A percentile compares a stretch with the other conserved stretches of the same genome.
These are phyloP conservation scores for Hypoxylon lenormandii DNA, from an alignment of 495 filamentous ascomycete genomes.

Conservation along the genomic window DNA sequence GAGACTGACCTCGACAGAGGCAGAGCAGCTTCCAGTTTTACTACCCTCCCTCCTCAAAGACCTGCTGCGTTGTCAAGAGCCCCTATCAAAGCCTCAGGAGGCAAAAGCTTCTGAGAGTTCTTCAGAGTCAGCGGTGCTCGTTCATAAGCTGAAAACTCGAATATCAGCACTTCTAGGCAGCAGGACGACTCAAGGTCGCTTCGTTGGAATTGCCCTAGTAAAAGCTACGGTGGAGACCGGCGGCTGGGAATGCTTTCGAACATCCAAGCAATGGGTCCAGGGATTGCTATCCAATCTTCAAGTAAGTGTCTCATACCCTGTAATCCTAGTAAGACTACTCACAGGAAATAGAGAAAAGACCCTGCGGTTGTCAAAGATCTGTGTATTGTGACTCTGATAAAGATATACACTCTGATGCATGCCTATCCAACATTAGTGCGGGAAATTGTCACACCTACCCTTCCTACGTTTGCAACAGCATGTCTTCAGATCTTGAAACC, in stretches of 20 bases:
- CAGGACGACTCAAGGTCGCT: constrained; percentile 75
- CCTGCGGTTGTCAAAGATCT: constrained; percentile 77
- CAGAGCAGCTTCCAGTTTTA: constrained; percentile 71
- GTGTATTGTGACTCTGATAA: constrained; percentile 77
- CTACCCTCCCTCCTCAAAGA: constrained; percentile 71
- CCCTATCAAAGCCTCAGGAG: constrained; percentile 65
- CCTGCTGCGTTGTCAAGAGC: constrained; percentile 69
- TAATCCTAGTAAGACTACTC: constrained; percentile 30
- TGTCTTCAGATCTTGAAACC: constrained; percentile 75
- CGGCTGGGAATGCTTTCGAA: constrained; percentile 79
- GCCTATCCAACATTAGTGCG: constrained; percentile 83
- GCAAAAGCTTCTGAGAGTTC: constrained; percentile 64
- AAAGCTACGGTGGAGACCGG: constrained; percentile 85
- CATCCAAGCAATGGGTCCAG: constrained; percentile 76
- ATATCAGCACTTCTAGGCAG: constrained; percentile 80
- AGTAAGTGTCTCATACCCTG: constrained; percentile 59
- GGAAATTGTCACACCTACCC: constrained; percentile 85
- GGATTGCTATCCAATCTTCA: constrained; percentile 75
- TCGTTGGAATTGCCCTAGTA: constrained; percentile 78
- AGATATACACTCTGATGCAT: constrained; percentile 83
- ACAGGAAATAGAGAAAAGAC: constrained; percentile 73
- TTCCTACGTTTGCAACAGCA: constrained; percentile 77
- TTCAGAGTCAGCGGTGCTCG: constrained; percentile 70
- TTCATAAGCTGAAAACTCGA: constrained; percentile 83
- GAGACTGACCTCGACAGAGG: constrained; percentile 72